Evolutionary conservation across 1,284 basidiomycete genomes (phyloP).

Genomic region (Heterobasidion irregulare): DNA sequence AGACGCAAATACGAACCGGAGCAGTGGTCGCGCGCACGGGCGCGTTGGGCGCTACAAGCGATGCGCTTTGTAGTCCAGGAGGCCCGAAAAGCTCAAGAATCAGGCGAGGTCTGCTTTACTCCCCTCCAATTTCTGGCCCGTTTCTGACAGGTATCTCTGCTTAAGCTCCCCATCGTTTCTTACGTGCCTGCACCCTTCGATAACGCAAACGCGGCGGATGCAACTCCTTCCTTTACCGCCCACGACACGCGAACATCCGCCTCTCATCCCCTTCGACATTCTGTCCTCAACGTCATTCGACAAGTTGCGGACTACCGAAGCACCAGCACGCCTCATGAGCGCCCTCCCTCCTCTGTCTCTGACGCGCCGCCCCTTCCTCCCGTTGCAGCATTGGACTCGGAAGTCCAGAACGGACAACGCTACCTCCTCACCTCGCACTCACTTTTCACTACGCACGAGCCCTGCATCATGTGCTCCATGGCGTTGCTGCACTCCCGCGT

Average conservation of each 20-base stretch:
- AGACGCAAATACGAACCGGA: conserved; percentile 61
- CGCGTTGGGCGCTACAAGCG: conserved; percentile 69
- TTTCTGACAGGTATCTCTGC: conserved; percentile 1
- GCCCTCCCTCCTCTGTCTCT: not conserved
- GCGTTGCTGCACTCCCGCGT: conserved; percentile 87
- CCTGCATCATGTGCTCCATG: conserved; percentile 96
- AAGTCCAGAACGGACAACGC: conserved; percentile 52
- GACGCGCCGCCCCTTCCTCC: not conserved
- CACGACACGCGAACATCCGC: conserved; percentile 64
- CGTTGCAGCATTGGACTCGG: conserved; percentile 8
- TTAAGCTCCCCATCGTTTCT: conserved; percentile 69
- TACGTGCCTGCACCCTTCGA: conserved; percentile 61
- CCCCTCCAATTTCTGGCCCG: not conserved
- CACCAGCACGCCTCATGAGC: conserved; percentile 11
- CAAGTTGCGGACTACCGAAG: conserved; percentile 52
- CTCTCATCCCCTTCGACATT: conserved; percentile 75
- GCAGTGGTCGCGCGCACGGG: conserved; percentile 56
- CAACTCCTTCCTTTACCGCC: conserved; percentile 40
- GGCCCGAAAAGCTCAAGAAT: conserved; percentile 35
- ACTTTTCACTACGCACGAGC: conserved; percentile 88
- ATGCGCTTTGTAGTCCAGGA: conserved; percentile 43
- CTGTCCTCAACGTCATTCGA: conserved; percentile 72
- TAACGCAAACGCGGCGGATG: conserved; percentile 21
- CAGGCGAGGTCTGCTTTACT: conserved; percentile 46
- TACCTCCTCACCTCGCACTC: conserved; percentile 82